Conservation (phyloP, 163 green algal species). For the Trebouxiophyceae sp. region DNA sequence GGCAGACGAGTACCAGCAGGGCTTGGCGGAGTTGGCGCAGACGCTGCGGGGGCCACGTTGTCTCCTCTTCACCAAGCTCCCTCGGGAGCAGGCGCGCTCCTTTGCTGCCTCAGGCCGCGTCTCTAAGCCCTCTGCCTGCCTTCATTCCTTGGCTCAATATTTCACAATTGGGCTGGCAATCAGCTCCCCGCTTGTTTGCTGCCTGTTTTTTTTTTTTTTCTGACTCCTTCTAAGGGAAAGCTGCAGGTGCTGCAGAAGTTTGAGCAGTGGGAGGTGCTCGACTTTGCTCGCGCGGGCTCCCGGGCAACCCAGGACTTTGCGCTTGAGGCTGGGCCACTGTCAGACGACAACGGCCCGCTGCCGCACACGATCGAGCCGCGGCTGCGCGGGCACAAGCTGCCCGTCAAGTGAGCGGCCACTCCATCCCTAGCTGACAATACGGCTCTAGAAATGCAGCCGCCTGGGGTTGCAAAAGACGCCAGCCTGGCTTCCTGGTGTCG, state of each 20-base stretch:
- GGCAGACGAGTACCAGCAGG: slow-evolving; percentile 67
- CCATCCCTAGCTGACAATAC: too few species aligned
- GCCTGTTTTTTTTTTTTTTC: too few species aligned
- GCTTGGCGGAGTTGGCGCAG: slow-evolving; percentile 46
- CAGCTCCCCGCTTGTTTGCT: too few species aligned
- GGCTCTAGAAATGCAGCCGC: too few species aligned
- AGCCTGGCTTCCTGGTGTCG: too few species aligned
- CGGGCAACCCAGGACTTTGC: slow-evolving; percentile 59
- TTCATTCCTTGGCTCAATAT: background rate
- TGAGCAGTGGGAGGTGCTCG: slow-evolving; percentile 52
- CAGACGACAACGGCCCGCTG: slow-evolving; percentile 54
- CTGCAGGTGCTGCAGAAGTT: slow-evolving; percentile 44
- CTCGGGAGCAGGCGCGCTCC: slow-evolving; percentile 45
- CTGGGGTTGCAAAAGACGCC: too few species aligned
- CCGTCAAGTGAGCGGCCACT: slow-evolving; percentile 57
- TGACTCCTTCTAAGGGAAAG: too few species aligned
- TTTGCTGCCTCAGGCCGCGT: background rate
- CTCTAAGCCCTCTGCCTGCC: background rate
- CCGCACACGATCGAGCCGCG: slow-evolving; percentile 90
- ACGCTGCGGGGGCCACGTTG: slow-evolving; percentile 45
- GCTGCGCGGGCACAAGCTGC: slow-evolving; percentile 86
- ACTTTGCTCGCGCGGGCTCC: slow-evolving; percentile 76
- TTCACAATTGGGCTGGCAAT: too few species aligned
- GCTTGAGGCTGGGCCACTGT: slow-evolving; percentile 52
- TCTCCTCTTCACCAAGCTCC: slow-evolving; percentile 83